phyloP scores from a whole-genome alignment of 331 rosid species.

The Acacia pycnantha region DNA sequence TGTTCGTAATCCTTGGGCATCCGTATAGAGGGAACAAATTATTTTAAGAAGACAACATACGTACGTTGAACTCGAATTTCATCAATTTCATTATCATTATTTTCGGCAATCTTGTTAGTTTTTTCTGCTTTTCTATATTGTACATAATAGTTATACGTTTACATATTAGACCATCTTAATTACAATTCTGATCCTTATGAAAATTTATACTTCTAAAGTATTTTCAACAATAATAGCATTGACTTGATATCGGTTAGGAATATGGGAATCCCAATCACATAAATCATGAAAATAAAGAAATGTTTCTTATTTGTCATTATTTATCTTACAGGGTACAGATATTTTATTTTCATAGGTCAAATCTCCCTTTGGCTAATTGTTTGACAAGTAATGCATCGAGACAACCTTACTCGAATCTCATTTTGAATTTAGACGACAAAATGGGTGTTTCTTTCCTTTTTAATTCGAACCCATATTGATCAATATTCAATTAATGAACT shows the following conservation, averaged over 20 bases:
- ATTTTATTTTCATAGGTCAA: neutral
- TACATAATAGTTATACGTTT: no score
- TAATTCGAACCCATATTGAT: neutral
- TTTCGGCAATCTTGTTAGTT: no score
- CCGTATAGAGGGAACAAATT: no score
- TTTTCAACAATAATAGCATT: no score
- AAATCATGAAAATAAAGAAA: neutral
- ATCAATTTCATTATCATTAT: no score
- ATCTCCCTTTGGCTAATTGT: neutral
- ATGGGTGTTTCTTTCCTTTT: neutral
- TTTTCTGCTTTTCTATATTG: no score
- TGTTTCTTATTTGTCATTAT: neutral
- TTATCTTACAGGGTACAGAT: neutral
- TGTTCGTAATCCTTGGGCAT: no score
- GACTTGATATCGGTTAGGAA: neutral
- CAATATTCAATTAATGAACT: neutral
- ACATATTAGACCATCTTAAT: no score
- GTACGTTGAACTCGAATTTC: no score
- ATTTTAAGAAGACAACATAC: no score
- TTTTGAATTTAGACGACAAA: neutral
- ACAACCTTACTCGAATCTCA: neutral
- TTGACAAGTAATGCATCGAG: neutral
- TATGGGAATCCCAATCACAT: neutral
- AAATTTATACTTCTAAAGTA: no score
- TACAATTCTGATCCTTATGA: no score